A percentile compares a stretch with the other conserved stretches of the same genome.
Evolutionary conservation across 371 early-diverging fungal species (phyloP).

Genomic region (Mortierella sp.): DNA sequence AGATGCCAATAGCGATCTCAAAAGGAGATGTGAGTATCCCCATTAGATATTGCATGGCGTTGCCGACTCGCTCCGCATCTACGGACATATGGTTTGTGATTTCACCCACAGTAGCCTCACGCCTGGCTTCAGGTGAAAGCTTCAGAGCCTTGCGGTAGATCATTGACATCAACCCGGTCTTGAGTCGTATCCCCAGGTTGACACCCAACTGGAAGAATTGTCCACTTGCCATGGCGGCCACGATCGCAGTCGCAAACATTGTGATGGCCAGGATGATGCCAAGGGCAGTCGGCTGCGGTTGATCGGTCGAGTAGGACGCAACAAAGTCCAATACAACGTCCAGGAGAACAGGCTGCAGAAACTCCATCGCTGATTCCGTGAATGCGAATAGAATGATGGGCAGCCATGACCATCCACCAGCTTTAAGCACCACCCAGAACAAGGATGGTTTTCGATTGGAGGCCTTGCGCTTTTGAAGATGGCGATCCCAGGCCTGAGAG

Average conservation of each 20-base stretch:
- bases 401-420: conserved; percentile 30
- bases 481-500: conserved; percentile 18
- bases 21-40: conserved; percentile 84
- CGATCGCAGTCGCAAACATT: conserved; percentile 8
- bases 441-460: conserved; percentile 22
- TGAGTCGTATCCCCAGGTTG: conserved; percentile 55
- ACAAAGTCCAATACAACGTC: conserved; percentile 28
- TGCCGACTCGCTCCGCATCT: no score
- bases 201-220: conserved; percentile 10
- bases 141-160: conserved; percentile 89
- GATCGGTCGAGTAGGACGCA: conserved; percentile 18
- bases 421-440: conserved; percentile 31
- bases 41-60: no score
- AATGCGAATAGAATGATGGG: conserved; percentile 12
- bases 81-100: conserved; percentile 88
- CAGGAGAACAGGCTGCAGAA: conserved; percentile 21
- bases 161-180: conserved; percentile 81
- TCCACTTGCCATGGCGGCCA: conserved; percentile 11
- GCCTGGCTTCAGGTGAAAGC: conserved; percentile 83
- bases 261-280: conserved; percentile 31
- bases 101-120: conserved; percentile 75
- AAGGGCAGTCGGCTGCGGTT: conserved; percentile 4
- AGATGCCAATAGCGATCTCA: conserved; percentile 79
- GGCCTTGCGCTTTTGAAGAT: conserved; percentile 10
- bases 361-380: conserved; percentile 15